Base-by-base conservation (phyloP, 495 filamentous ascomycete species). In the Pyrenula massariospora region DNA sequence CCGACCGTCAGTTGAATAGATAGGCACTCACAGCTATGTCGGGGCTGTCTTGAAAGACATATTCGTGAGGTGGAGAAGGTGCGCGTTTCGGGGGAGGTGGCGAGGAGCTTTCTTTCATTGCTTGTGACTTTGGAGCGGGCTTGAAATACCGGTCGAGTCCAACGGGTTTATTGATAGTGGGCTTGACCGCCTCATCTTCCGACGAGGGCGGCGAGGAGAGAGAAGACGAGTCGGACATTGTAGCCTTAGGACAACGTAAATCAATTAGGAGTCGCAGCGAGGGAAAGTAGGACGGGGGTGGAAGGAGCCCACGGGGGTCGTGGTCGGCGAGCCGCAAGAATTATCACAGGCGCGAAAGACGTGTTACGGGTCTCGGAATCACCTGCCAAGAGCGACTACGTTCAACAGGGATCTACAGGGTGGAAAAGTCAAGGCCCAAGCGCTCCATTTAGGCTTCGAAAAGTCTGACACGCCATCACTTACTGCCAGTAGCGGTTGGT, bases 51-150 rank as follows among this genome's bases (percentile, higher is more conserved):
- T 88, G 88, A 48, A 95, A 66, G 21, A 91, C 85, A 70, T 86
- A 86, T 77, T 91, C 89, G 70, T 95, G 91, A 3, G 88, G 84
- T 64, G 91, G 91, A 62, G 90, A 92, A 24, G 88, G 83, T 54
- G 83, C 81, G 61, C 89, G 78, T 73, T 85, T 86, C 57, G 83
- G 76, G 25, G 87, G 86, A 53, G 86, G 85, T 60, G 85, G 80
- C 61, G 73, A 70, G 52, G 75, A 73, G 64, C 75, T 68, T 63
- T 76, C 71, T 65, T 74, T 75, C 58, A 73, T 73, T 62, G 75
- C 76, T 57, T 72, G 73, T 48, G 71, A 65, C 48, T 73, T 77
- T 25, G 69, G 71, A 50, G 69, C 65, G 53, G 71, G 68, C 58
- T 76, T 71, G 58, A 65, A 62, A 54, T 66, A 65, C 42, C 63